phyloP scores from a whole-genome alignment of 148 eudicot genomes.

The Vaccinium myrtillus region DNA sequence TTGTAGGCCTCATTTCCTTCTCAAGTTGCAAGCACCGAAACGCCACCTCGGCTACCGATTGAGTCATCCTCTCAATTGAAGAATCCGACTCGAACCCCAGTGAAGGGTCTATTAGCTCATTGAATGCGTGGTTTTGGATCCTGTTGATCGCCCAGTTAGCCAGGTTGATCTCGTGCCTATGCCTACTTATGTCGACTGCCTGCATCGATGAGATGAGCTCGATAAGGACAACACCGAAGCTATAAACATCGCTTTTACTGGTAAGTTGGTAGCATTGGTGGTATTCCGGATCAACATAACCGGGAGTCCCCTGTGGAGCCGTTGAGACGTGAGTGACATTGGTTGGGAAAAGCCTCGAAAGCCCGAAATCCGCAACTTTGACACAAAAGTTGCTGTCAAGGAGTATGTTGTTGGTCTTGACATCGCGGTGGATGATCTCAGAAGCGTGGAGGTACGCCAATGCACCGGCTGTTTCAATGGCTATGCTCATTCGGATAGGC shows the following conservation, averaged over 20 bases:
- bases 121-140: background rate
- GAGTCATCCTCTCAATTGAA: background rate
- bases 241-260: background rate
- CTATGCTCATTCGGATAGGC: conserved; percentile 49
- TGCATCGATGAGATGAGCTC: background rate
- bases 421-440: conserved; percentile 50
- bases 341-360: conserved; percentile 52
- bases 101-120: background rate
- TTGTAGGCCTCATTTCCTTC: conserved; percentile 8
- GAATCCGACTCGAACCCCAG: background rate
- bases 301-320: conserved; percentile 60
- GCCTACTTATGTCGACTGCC: background rate
- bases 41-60: background rate
- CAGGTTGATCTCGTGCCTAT: background rate
- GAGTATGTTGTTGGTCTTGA: conserved; percentile 56
- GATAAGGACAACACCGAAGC: conserved; percentile 1
- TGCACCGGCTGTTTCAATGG: conserved; percentile 57
- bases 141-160: background rate
- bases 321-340: conserved; percentile 57
- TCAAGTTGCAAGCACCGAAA: conserved; percentile 4
- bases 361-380: conserved; percentile 69
- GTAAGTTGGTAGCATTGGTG: background rate
- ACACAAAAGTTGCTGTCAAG: conserved; percentile 48
- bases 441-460: conserved; percentile 52
- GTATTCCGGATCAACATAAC: conserved; percentile 4